Base-by-base conservation (phyloP, 805 yeast genomes). In the Jamesozyma lodderae region DNA sequence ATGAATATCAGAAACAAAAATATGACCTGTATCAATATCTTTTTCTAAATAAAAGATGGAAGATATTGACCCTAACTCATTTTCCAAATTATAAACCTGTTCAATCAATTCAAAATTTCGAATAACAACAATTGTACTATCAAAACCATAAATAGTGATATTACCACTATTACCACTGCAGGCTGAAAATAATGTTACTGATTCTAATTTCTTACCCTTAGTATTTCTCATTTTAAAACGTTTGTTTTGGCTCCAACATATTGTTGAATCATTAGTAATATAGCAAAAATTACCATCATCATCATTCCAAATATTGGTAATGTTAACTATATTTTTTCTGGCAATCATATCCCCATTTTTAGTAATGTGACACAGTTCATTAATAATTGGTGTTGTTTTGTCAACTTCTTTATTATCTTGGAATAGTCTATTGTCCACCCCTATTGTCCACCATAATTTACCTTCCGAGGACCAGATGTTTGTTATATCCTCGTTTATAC, bases 1-100 rank as follows among this genome's bases (percentile, higher is more conserved):
- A 28, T 46, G 40, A 19, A 43, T 35, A 28, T 49, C 55, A 5
- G 53, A 40, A 14, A 49, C 19, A 14, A 52, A 19, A 17, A 46
- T 27, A 18, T 32, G 31, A 18, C 15, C 10, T 4, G n/a, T 13
- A 3, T 11, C 13, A 4, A 9, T 9, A 19, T 29, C 30, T 4
- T 24, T 13, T 14, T 22, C 34, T 5, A 13, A 21, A 13, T 31
- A 21, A 32, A 36, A 45, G 13, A 39, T 13, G 5, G 33, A 35
- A 10, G 27, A 10, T 4, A 38, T 30, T 13, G 15, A 13, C 18
- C 19, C 39, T 11, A 35, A 14, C 6, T 21, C 25, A 8, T 33
- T 20, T 5, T 30, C 15, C 13, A 31, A 19, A 7, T 22, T 10
- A 14, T 28, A 22, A 18, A 5, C 18, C 24, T 19, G 6, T 6